These are phyloP conservation scores for Pythium brachiatum DNA, from an alignment of 352 stramenopile genomes.

Conservation along the genomic window DNA sequence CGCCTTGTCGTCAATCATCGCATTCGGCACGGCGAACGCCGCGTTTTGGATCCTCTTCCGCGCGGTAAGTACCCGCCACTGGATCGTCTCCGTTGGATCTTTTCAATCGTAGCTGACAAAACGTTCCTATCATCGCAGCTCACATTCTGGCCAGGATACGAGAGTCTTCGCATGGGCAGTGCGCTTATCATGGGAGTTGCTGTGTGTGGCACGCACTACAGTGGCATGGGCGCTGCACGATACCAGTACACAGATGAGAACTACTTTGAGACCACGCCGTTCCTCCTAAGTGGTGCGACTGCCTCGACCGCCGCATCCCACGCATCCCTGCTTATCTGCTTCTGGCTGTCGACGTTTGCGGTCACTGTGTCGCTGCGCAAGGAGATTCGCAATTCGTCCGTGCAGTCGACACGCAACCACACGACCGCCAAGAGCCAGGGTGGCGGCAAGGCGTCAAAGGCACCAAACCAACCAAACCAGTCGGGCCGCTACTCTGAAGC, in stretches of 20 bases:
- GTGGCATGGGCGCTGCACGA: slow-evolving; percentile 51
- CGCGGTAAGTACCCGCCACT: slow-evolving; percentile 29
- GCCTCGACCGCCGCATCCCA: slow-evolving; percentile 48
- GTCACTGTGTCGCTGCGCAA: slow-evolving; percentile 26
- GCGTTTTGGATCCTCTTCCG: slow-evolving; percentile 76
- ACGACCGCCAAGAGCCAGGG: slow-evolving; percentile 13
- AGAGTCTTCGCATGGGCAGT: slow-evolving; percentile 51
- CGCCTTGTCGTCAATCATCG: slow-evolving; percentile 48
- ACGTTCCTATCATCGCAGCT: slow-evolving; percentile 24
- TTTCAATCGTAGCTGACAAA: not conserved
- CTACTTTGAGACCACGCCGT: slow-evolving; percentile 22
- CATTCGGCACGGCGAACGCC: slow-evolving; percentile 57
- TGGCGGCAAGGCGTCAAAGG: slow-evolving; percentile 14
- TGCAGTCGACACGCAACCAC: not conserved
- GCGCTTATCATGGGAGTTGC: slow-evolving; percentile 69
- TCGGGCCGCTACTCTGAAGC: slow-evolving; percentile 12
- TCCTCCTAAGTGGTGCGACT: slow-evolving; percentile 35
- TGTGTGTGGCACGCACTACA: slow-evolving; percentile 71
- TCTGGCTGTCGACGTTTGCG: slow-evolving; percentile 43
- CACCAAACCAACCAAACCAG: not conserved
- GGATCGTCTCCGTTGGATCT: not conserved
- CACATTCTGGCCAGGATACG: slow-evolving; percentile 60
- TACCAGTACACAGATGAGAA: slow-evolving; percentile 49
- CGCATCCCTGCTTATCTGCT: slow-evolving; percentile 51
- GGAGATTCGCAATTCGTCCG: slow-evolving; percentile 11